Percentiles rank a stretch among this genome's conserved stretches.
Conservation (phyloP, 2,329 filamentous ascomycete species). For the Aspergillus tanneri region DNA sequence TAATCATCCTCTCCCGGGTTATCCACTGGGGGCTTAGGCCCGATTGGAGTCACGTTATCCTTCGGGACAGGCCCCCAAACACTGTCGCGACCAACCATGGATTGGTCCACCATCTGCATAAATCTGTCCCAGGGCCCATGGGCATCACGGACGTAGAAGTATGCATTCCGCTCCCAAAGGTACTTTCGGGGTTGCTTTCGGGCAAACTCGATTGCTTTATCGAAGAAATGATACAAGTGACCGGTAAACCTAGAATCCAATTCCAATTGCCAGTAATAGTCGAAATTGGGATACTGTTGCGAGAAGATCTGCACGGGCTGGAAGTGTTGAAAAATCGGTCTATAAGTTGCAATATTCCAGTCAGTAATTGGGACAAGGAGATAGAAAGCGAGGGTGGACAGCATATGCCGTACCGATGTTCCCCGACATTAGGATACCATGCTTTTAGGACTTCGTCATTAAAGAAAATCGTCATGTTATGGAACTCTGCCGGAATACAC, state of each 20-base stretch:
- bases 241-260: slow-evolving; percentile 67
- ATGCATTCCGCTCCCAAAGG: slow-evolving; percentile 74
- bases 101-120: slow-evolving; percentile 57
- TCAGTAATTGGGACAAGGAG: slow-evolving; percentile 19
- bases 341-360: too few species aligned
- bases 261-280: slow-evolving; percentile 70
- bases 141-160: slow-evolving; percentile 71
- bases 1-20: slow-evolving; percentile 22
- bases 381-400: slow-evolving; percentile 12
- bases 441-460: slow-evolving; percentile 28
- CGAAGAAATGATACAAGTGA: slow-evolving; percentile 71
- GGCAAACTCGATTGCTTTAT: slow-evolving; percentile 66
- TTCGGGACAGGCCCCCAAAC: slow-evolving; percentile 27
- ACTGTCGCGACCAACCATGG: slow-evolving; percentile 17
- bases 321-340: slow-evolving; percentile 48
- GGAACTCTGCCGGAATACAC: slow-evolving; percentile 34
- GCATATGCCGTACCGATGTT: slow-evolving; percentile 29
- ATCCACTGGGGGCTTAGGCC: slow-evolving; percentile 23
- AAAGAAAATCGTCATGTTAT: slow-evolving; percentile 38
- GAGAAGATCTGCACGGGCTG: slow-evolving; percentile 62
- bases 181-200: slow-evolving; percentile 65
- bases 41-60: slow-evolving; percentile 24
- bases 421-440: slow-evolving; percentile 30
- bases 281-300: slow-evolving; percentile 62
- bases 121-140: slow-evolving; percentile 75